These are phyloP conservation scores for Nannochloropsis oceanica DNA, from an alignment of 108 stramenopile species.

Conservation along the genomic window DNA sequence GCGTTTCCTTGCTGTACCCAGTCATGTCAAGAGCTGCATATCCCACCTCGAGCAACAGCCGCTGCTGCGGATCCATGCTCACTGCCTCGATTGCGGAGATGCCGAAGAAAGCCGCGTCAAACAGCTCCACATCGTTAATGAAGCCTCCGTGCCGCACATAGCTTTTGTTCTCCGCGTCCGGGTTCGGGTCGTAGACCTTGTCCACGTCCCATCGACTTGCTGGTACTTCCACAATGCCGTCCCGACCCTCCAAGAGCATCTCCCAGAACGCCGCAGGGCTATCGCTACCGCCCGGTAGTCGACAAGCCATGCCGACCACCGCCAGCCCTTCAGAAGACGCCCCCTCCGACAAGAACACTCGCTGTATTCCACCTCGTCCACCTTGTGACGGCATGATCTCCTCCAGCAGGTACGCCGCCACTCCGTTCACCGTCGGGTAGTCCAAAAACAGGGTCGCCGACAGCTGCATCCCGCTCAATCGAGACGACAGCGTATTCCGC, in stretches of 20 bases:
- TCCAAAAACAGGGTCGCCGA: not conserved
- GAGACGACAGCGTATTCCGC: not conserved
- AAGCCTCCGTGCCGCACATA: not conserved
- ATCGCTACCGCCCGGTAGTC: constrained; percentile 36
- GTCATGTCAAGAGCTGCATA: constrained; percentile 34
- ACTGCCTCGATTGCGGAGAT: constrained; percentile 15
- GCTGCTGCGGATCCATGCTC: constrained; percentile 40
- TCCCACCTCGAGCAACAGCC: constrained; percentile 20
- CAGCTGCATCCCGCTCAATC: not conserved
- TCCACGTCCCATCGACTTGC: constrained; percentile 13
- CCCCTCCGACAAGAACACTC: not conserved
- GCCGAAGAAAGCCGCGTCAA: constrained; percentile 35
- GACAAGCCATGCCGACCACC: constrained; percentile 33
- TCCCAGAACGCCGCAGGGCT: constrained; percentile 37
- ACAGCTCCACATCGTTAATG: constrained; percentile 7
- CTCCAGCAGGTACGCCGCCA: not conserved
- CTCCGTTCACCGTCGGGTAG: not conserved
- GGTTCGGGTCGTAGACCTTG: not conserved
- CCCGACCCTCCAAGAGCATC: constrained; percentile 10
- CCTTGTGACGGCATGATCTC: not conserved
- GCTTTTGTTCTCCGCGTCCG: not conserved
- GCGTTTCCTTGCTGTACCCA: not conserved
- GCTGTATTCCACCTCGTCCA: not conserved
- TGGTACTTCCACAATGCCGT: constrained; percentile 22
- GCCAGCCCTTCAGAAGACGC: constrained; percentile 7